Conservation (phyloP, 176 grass and related monocot species). For the Phoenix dactylifera region DNA sequence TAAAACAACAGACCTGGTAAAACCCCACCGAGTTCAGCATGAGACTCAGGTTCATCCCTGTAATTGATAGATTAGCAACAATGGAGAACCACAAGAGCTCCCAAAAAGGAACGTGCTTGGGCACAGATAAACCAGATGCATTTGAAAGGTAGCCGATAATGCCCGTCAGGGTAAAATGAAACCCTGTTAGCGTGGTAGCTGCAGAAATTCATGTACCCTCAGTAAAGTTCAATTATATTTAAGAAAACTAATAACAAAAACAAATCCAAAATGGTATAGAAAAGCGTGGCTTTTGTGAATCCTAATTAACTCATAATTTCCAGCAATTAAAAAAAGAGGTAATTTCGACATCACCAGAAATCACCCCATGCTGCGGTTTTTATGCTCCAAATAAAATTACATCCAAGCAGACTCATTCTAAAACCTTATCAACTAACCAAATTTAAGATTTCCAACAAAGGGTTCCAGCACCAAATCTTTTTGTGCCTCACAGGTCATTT, state of each 20-base stretch:
- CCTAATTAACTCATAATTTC: too few relatives aligned
- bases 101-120: constrained; percentile 86
- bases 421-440: too few relatives aligned
- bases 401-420: too few relatives aligned
- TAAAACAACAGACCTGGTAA: constrained; percentile 52
- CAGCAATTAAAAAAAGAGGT: too few relatives aligned
- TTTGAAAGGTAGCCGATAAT: constrained; percentile 85
- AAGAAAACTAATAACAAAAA: neutral
- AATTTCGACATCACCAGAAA: too few relatives aligned
- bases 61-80: constrained; percentile 91
- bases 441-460: too few relatives aligned
- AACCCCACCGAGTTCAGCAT: constrained; percentile 92
- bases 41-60: constrained; percentile 91
- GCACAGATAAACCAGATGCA: constrained; percentile 71
- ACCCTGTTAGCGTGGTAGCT: constrained; percentile 89
- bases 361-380: too few relatives aligned
- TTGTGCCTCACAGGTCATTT: too few relatives aligned
- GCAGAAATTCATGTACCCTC: constrained; percentile 1
- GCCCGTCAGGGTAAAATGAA: constrained; percentile 87
- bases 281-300: too few relatives aligned
- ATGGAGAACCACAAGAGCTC: constrained; percentile 93
- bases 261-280: neutral
- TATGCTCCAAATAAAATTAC: too few relatives aligned
- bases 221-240: neutral
- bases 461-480: too few relatives aligned